Base-by-base conservation (phyloP, 1,139 yeast genomes). In the Scheffersomyces segobiensis region DNA sequence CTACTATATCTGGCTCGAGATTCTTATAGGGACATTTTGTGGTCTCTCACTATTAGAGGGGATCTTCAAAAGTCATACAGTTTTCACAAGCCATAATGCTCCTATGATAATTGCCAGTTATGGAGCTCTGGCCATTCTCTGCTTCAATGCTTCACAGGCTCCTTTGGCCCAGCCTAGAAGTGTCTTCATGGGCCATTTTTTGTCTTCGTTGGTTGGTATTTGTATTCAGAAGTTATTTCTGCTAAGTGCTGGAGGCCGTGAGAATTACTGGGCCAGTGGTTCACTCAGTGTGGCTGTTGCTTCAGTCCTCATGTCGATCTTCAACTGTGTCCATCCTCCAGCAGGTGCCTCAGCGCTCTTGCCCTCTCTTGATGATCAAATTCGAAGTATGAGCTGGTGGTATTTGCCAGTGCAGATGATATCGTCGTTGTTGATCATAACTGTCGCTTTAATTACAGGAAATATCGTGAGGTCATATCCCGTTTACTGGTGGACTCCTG, bases 91-190 rank as follows among this genome's bases (percentile, higher is more conserved):
- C 19, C 78, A 79, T 60, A 73, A 77, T 58, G 83, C 86, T 0
- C 88, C 89, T 0, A 71, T 77, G n/a, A 75, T 87, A 8, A 76
- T 87, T 48, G 91, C 92, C 2, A 79, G 85, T 62, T 85, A 82
- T 64, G 91, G 90, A 14, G 93, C 93, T 0, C 76, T 88, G 1
- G 89, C 91, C 2, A 83, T 88, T 50, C 73, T 88, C 22, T 76
- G 87, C 53, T 88, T 84, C 71, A 87, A 87, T 66, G 83, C 86
- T 0, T 74, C 77, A 19, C 80, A 71, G 52, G 83, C 83, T 0
- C 92, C 93, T 0, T 72, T 88, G 55, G 87, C 91, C 1, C 93
- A 88, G 71, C 93, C 93, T 0, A 71, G 92, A 56, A 86, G 83
- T 67, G 75, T 87, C 0, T 60, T 87, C 6, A 56, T 82, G 55